These are phyloP conservation scores for Tubosaeta sp. DNA, from an alignment of 768 basidiomycete genomes.

Conservation along the genomic window DNA sequence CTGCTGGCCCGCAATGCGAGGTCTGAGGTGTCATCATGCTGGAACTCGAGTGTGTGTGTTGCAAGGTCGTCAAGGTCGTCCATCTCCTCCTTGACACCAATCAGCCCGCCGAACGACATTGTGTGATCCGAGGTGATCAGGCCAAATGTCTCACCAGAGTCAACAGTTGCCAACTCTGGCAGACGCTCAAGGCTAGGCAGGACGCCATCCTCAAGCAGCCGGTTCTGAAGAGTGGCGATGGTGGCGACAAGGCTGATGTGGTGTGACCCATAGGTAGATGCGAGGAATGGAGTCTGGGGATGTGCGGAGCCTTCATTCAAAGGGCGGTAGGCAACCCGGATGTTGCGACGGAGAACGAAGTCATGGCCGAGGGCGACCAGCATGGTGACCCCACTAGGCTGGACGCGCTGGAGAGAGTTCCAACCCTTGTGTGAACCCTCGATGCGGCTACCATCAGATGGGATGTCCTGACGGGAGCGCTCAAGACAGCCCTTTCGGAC, in stretches of 20 bases:
- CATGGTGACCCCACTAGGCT: slow-evolving; percentile 21
- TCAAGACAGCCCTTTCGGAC: slow-evolving; percentile 26
- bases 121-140: background rate
- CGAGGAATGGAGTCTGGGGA: background rate
- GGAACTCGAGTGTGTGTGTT: background rate
- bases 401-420: slow-evolving; percentile 19
- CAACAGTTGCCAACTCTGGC: background rate
- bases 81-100: background rate
- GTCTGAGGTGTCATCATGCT: background rate
- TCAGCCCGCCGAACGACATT: background rate
- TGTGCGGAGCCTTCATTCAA: background rate
- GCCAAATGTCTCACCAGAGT: background rate
- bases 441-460: slow-evolving; percentile 25
- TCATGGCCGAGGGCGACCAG: slow-evolving; percentile 17
- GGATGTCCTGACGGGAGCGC: slow-evolving; percentile 16
- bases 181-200: background rate
- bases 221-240: background rate
- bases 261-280: background rate
- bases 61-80: background rate
- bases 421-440: slow-evolving; percentile 29
- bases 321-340: slow-evolving; percentile 4
- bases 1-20: background rate
- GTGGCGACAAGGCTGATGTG: background rate
- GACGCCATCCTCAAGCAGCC: background rate
- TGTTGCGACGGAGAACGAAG: slow-evolving; percentile 21